Percentiles rank a stretch among this genome's conserved stretches.
phyloP scores from a whole-genome alignment of 2,329 filamentous ascomycete genomes.

The Neurospora sp. region DNA sequence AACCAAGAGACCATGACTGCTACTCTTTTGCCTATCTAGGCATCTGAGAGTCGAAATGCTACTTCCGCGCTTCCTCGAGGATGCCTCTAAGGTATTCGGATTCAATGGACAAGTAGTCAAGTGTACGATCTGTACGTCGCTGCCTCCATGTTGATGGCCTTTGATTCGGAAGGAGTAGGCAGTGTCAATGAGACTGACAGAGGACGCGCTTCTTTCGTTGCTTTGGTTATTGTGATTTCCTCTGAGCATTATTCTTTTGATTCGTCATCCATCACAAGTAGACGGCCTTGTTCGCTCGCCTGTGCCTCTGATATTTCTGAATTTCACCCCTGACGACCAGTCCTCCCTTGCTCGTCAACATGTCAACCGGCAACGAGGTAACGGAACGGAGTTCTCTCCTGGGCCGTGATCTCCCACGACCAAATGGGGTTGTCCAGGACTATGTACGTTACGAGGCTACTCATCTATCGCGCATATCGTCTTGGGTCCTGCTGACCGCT shows the following conservation, averaged over 20 bases:
- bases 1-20: not conserved
- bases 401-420: constrained; percentile 5
- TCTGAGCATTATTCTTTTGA: not conserved
- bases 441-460: constrained; percentile 4
- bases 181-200: not conserved
- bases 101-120: not conserved
- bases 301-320: not conserved
- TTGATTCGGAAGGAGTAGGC: not conserved
- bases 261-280: not conserved
- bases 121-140: not conserved
- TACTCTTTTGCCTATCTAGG: not conserved
- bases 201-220: not conserved
- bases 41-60: not conserved
- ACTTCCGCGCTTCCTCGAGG: not conserved
- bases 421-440: constrained; percentile 8
- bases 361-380: not conserved
- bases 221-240: not conserved
- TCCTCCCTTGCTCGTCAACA: not conserved
- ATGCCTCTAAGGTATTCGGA: not conserved
- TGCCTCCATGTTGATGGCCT: not conserved
- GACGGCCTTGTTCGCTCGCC: not conserved
- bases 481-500: constrained; percentile 9
- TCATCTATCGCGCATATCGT: not conserved
- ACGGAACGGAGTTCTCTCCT: not conserved
- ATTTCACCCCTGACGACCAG: not conserved